Conservation (phyloP, 768 basidiomycete genomes). For the Boletus vinaceobasis region DNA sequence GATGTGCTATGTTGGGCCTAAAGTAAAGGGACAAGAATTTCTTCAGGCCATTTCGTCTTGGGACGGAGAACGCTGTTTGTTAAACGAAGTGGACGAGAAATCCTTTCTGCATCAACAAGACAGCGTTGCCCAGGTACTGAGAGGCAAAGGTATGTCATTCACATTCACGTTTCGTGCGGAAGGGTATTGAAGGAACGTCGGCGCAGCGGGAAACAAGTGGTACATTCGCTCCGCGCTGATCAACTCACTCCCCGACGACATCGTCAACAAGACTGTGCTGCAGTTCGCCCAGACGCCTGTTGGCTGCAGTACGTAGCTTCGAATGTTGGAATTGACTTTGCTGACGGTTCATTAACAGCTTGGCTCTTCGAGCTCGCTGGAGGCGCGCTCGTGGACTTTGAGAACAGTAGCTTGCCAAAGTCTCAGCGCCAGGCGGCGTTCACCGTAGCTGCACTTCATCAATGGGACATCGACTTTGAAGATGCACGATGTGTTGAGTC, state of each 20-base stretch:
- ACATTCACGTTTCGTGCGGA: neutral
- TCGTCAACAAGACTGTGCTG: slow-evolving; percentile 78
- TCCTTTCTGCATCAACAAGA: slow-evolving; percentile 88
- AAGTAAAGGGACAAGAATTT: slow-evolving; percentile 70
- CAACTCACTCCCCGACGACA: slow-evolving; percentile 79
- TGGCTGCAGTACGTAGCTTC: slow-evolving; percentile 74
- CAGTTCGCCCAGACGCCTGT: slow-evolving; percentile 82
- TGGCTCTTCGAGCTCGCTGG: slow-evolving; percentile 93
- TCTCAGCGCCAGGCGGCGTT: slow-evolving; percentile 77
- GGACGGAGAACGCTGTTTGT: slow-evolving; percentile 81
- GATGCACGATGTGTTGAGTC: slow-evolving; percentile 79
- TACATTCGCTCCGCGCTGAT: slow-evolving; percentile 86
- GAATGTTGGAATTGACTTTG: neutral
- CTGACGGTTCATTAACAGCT: slow-evolving; percentile 41
- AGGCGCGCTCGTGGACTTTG: slow-evolving; percentile 71
- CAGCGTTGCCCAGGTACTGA: slow-evolving; percentile 85
- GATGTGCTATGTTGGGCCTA: slow-evolving; percentile 82
- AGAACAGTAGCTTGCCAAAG: slow-evolving; percentile 72
- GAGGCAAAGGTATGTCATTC: slow-evolving; percentile 63
- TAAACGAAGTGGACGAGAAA: slow-evolving; percentile 91
- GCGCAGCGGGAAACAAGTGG: slow-evolving; percentile 77
- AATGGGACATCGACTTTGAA: slow-evolving; percentile 83
- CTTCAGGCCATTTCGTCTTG: slow-evolving; percentile 84
- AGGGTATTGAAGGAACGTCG: neutral
- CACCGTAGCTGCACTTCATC: slow-evolving; percentile 86